Conservation (phyloP, 2,329 filamentous ascomycete genomes). For the Dothistroma septosporum region DNA sequence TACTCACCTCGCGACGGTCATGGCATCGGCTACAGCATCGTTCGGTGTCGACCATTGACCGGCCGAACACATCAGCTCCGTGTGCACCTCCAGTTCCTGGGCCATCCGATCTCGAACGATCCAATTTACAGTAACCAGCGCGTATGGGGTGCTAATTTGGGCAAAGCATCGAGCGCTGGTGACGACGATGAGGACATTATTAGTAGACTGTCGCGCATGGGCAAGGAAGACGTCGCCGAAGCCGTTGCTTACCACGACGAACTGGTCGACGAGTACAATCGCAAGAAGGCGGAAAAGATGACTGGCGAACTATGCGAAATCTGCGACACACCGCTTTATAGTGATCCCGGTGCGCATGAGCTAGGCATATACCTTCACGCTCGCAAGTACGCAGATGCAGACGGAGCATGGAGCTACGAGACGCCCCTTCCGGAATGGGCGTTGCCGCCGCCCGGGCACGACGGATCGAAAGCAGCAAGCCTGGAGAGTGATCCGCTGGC, state of each 20-base stretch:
- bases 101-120: constrained; percentile 93
- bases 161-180: constrained; percentile 60
- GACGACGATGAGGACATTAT: constrained; percentile 89
- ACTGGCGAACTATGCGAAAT: constrained; percentile 76
- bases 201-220: constrained; percentile 78
- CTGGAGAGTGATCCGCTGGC: constrained; percentile 45
- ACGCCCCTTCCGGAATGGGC: constrained; percentile 85
- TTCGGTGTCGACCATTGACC: constrained; percentile 88
- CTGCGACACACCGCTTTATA: constrained; percentile 86
- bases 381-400: constrained; percentile 77
- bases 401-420: constrained; percentile 80
- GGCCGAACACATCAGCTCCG: constrained; percentile 92
- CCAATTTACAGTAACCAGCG: constrained; percentile 94
- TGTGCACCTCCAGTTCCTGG: constrained; percentile 90
- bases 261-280: constrained; percentile 86
- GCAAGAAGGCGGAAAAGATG: constrained; percentile 87
- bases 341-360: constrained; percentile 85
- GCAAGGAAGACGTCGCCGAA: constrained; percentile 86
- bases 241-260: constrained; percentile 91
- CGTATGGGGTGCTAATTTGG: constrained; percentile 82
- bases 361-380: constrained; percentile 92
- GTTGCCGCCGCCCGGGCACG: constrained; percentile 67
- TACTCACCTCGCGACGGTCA: constrained; percentile 55
- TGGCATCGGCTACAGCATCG: constrained; percentile 74
- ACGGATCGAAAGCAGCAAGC: constrained; percentile 65